Evolutionary conservation across 2,329 filamentous ascomycete species (phyloP), one percentile per base, ranked within the genome.

Genomic region (Gaeumannomyces tritici): DNA sequence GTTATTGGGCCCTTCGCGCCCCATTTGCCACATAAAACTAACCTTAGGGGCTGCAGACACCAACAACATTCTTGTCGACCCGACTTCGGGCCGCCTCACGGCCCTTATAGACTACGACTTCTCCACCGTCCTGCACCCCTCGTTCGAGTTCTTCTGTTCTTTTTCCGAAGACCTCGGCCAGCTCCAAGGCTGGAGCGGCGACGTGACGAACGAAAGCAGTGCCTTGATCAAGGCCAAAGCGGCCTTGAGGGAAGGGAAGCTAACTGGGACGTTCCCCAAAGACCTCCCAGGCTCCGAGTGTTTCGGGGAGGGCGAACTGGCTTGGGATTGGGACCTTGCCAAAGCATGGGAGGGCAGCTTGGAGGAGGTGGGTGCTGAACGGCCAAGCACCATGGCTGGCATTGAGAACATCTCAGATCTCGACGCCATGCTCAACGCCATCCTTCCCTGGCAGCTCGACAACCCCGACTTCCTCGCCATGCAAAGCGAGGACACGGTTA

Each of bases 31-130:
- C n/a, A n/a, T n/a, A n/a, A n/a, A n/a, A n/a, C n/a, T n/a, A n/a
- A n/a, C n/a, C n/a, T n/a, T n/a, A n/a, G n/a, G n/a, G n/a, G n/a
- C n/a, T n/a, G n/a, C 42, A 70, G 69, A 66, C 61, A 55, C 68
- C 26, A 12, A 65, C 62, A 73, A 73, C 60, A 60, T 73, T 13
- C 66, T 73, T 28, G 69, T 66, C 55, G 70, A 72, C 63, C 63
- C 66, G 7, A 62, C 61, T 21, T 64, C 72, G 12, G 64, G 64
- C 42, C 66, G 66, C 33, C 69, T 73, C 55, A 74, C 69, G 29
- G 71, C 66, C 21, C 66, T 73, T 1, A 35, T 66, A 27, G 66
- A 67, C 59, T 65, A 61, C 58, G 61, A 64, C 35, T 68, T 67
- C 31, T 27, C 60, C 35, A 57, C 60, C n/a, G 63, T 67, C 47